Percentiles rank a stretch among this genome's conserved stretches.
These are phyloP conservation scores for Moniliella sp. DNA, from an alignment of 1,284 basidiomycete species.

Conservation along the genomic window DNA sequence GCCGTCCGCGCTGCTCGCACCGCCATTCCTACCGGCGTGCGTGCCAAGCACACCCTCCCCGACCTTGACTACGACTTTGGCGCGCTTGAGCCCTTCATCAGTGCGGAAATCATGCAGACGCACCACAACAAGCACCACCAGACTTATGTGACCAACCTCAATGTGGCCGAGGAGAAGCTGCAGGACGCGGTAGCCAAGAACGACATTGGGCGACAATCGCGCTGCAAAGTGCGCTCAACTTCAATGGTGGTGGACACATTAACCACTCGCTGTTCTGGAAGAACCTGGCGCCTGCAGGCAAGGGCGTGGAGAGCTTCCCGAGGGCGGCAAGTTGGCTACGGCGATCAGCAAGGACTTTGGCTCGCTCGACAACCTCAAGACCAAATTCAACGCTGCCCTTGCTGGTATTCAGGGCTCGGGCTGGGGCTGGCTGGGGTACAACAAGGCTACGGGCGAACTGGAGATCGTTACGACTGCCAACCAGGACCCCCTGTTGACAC, in stretches of 20 bases:
- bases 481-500: constrained; percentile 32
- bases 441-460: constrained; percentile 16
- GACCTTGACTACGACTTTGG: constrained; percentile 29
- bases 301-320: constrained; percentile 20
- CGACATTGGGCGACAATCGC: constrained; percentile 17
- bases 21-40: constrained; percentile 4
- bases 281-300: constrained; percentile 23
- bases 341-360: constrained; percentile 32
- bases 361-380: constrained; percentile 20
- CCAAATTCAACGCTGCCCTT: constrained; percentile 15
- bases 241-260: constrained; percentile 27
- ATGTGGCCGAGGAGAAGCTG: constrained; percentile 23
- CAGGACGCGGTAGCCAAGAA: constrained; percentile 15
- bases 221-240: constrained; percentile 24
- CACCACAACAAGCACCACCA: constrained; percentile 33
- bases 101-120: constrained; percentile 29
- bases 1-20: constrained; percentile 1
- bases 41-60: constrained; percentile 31
- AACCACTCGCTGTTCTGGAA: constrained; percentile 33
- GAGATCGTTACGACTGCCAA: constrained; percentile 29
- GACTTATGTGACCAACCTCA: constrained; percentile 31
- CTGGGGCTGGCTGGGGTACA: constrained; percentile 30
- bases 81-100: constrained; percentile 29
- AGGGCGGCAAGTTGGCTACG: constrained; percentile 14
- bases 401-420: constrained; percentile 27